Evolutionary conservation across 2,329 filamentous ascomycete species (phyloP), one percentile per base, ranked within the genome.

Genomic region (Pseudogymnoascus sp.): DNA sequence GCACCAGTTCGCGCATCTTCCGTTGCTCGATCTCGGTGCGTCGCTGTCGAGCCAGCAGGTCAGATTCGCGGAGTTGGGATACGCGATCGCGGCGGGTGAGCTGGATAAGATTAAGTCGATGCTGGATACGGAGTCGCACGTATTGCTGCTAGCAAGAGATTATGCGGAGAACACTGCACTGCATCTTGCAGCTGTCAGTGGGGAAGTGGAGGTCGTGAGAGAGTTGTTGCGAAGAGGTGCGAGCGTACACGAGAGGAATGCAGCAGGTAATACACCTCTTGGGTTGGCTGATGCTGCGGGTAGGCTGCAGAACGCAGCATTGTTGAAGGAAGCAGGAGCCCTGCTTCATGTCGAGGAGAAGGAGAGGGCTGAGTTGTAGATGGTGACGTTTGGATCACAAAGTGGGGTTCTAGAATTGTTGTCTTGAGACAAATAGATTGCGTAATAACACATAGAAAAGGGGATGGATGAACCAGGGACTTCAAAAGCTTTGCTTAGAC

Each of bases 241-340:
- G n/a, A 87, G 85, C 70, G 86, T 89, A 5, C 87, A 89, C 71
- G 80, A 81, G 44, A 77, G 86, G 44, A 89, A 89, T 72, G 76
- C 80, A 59, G 86, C 84, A 9, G 82, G 87, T 68, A 87, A 88
- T 72, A 88, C 86, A 3, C 83, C 87, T 9, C 77, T 89, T 11
- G 88, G 84, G 70, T 76, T 89, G 11, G 86, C 87, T 4, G 80
- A 81, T 67, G 79, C 85, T 72, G 80, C 80, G 40, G 83, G 83
- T 2, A 82, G 82, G 60, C 74, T 76, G 4, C 81, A 80, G 63
- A 81, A 80, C 63, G 82, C 83, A 0, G 73, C 75, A 60, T 70
- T 89, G 64, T 73, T 89, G 50, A 78, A 77, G 64, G 79, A 83
- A 42, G 83, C 84, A 0, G 86, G 86, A 0, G 86, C 83, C 0